These are phyloP conservation scores for Lavandula angustifolia DNA, from an alignment of 257 asterid species.

Conservation along the genomic window DNA sequence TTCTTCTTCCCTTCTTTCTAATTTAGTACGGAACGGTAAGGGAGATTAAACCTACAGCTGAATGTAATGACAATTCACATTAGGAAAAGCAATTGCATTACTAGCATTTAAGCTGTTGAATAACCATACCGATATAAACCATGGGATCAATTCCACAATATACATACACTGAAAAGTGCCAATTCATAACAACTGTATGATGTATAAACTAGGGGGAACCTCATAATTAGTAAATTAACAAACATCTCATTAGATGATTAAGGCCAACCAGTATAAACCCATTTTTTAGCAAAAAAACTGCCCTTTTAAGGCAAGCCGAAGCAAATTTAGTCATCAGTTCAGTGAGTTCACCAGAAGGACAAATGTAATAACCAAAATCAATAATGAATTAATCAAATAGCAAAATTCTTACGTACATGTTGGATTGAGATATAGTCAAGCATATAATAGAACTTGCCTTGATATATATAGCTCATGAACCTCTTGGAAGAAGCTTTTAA, in stretches of 20 bases:
- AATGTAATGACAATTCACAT: neutral
- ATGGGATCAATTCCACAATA: neutral
- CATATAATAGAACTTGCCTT: conserved; percentile 48
- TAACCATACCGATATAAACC: conserved; percentile 1
- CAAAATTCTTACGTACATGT: conserved; percentile 12
- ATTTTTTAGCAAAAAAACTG: neutral
- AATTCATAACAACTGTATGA: neutral
- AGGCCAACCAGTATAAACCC: neutral
- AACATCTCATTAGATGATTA: neutral
- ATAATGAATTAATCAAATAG: conserved; percentile 19
- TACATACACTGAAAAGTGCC: neutral
- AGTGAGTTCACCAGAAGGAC: too few relatives aligned
- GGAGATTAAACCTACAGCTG: neutral
- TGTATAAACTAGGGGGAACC: neutral
- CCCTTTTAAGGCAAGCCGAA: neutral
- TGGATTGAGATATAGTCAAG: neutral
- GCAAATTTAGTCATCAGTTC: neutral
- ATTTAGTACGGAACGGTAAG: neutral
- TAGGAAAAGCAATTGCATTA: conserved; percentile 4
- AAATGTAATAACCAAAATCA: conserved; percentile 1
- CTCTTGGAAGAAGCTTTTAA: conserved; percentile 96
- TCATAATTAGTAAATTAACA: neutral
- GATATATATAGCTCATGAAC: conserved; percentile 90
- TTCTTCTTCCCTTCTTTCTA: neutral
- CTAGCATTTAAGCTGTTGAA: neutral